Percentiles rank a stretch among this genome's conserved stretches.
Evolutionary conservation across 2,329 filamentous ascomycete species (phyloP).

Genomic region (Colletotrichum navitas): DNA sequence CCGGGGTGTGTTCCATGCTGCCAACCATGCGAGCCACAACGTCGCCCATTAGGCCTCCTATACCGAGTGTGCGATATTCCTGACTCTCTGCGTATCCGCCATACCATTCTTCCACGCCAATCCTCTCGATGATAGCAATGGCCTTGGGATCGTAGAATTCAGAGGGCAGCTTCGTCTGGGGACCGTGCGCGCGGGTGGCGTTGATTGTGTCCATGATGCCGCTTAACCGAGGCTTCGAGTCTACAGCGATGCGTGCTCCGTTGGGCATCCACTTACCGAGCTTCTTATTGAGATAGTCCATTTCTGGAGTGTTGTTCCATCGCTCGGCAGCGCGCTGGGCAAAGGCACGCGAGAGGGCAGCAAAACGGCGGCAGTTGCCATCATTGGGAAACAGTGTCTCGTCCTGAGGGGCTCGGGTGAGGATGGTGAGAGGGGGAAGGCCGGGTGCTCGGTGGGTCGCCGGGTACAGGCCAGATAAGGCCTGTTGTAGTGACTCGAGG

Average conservation of each 20-base stretch:
- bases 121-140: constrained; percentile 76
- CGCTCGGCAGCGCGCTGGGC: constrained; percentile 77
- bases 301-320: constrained; percentile 84
- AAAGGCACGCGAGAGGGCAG: constrained; percentile 76
- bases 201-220: constrained; percentile 97
- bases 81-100: constrained; percentile 83
- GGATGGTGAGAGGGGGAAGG: constrained; percentile 74
- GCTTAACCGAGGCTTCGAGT: constrained; percentile 84
- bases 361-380: constrained; percentile 78
- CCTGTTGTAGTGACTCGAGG: constrained; percentile 81
- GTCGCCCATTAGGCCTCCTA: constrained; percentile 87
- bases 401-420: constrained; percentile 73
- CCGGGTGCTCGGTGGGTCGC: constrained; percentile 54
- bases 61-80: constrained; percentile 91
- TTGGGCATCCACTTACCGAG: constrained; percentile 90
- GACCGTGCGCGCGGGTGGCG: constrained; percentile 85
- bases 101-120: constrained; percentile 94
- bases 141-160: constrained; percentile 88
- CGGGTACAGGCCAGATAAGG: constrained; percentile 82
- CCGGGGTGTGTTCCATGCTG: constrained; percentile 69
- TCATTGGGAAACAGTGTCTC: constrained; percentile 86
- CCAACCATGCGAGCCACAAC: constrained; percentile 81
- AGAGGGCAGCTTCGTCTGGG: constrained; percentile 80
- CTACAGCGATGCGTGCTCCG: constrained; percentile 78
- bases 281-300: constrained; percentile 83